Evolutionary conservation across 2,329 filamentous ascomycete genomes (phyloP).

Genomic region (Cladosporium halotolerans): DNA sequence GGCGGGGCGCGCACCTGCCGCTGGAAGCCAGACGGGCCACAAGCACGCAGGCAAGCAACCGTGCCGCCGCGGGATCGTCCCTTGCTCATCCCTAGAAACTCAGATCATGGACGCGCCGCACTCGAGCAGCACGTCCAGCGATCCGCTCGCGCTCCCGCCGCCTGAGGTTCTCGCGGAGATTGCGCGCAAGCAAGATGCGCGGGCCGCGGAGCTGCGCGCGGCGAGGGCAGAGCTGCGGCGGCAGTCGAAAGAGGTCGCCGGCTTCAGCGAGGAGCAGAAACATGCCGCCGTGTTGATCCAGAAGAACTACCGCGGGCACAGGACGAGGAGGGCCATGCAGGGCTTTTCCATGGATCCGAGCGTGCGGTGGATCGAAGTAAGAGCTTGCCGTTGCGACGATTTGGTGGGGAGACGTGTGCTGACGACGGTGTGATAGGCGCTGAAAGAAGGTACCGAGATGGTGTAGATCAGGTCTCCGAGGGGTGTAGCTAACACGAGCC

Average conservation of each 20-base stretch:
- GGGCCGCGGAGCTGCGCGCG: conserved; percentile 10
- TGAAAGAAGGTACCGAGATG: conserved; percentile 11
- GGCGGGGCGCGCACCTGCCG: too few relatives aligned
- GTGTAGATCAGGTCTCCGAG: background rate
- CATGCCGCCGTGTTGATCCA: conserved; percentile 31
- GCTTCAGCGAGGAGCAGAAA: background rate
- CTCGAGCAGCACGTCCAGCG: background rate
- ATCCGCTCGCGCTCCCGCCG: conserved; percentile 25
- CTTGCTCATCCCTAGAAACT: background rate
- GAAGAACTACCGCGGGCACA: conserved; percentile 71
- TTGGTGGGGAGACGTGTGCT: conserved; percentile 1
- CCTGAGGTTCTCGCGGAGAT: conserved; percentile 30
- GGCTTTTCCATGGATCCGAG: conserved; percentile 64
- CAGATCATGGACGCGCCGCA: conserved; percentile 9
- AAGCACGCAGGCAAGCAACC: conserved; percentile 7
- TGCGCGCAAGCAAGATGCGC: conserved; percentile 28
- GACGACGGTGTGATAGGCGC: conserved; percentile 9
- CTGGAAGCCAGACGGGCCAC: background rate
- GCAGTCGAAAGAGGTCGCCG: background rate
- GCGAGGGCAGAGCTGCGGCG: background rate
- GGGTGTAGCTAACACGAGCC: conserved; percentile 13
- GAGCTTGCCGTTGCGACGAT: conserved; percentile 14
- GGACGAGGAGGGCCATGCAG: conserved; percentile 61
- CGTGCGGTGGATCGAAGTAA: conserved; percentile 59
- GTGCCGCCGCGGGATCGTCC: conserved; percentile 1